A percentile compares a stretch with the other conserved stretches of the same genome.
phyloP scores from a whole-genome alignment of 140 eudicot species.

The Anethum foeniculum region DNA sequence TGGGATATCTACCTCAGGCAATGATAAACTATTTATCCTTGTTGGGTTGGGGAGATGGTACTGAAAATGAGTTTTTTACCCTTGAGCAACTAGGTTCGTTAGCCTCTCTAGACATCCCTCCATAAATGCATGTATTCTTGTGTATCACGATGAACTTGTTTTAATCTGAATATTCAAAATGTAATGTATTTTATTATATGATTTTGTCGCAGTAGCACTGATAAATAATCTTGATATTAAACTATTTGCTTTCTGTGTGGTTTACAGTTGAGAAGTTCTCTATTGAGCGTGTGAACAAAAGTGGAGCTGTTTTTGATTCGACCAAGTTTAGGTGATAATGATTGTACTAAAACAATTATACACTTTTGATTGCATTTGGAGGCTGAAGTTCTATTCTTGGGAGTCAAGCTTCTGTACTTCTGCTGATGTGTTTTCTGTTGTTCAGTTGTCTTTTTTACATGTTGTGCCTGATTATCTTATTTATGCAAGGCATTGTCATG shows the following conservation, averaged over 20 bases:
- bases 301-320: conserved; percentile 90
- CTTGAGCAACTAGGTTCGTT: conserved; percentile 82
- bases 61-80: conserved; percentile 81
- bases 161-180: conserved; percentile 5
- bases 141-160: conserved; percentile 7
- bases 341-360: not conserved
- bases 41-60: conserved; percentile 99
- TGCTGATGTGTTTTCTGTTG: not conserved
- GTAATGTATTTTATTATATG: not conserved
- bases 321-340: conserved; percentile 63
- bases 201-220: not conserved
- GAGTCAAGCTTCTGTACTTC: not conserved
- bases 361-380: not conserved
- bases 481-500: conserved; percentile 6
- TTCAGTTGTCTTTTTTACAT: conserved; percentile 1
- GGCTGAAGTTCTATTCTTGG: not conserved
- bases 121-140: conserved; percentile 7
- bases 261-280: conserved; percentile 80
- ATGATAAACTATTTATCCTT: conserved; percentile 85
- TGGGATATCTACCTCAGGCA: conserved; percentile 91
- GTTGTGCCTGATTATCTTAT: conserved; percentile 2
- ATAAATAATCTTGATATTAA: too few relatives aligned
- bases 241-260: conserved; percentile 10
- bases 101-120: conserved; percentile 1
- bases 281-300: conserved; percentile 81